Evolutionary conservation across 768 basidiomycete genomes (phyloP), one percentile per base, ranked within the genome.

Genomic region (Leccinum imitatum): DNA sequence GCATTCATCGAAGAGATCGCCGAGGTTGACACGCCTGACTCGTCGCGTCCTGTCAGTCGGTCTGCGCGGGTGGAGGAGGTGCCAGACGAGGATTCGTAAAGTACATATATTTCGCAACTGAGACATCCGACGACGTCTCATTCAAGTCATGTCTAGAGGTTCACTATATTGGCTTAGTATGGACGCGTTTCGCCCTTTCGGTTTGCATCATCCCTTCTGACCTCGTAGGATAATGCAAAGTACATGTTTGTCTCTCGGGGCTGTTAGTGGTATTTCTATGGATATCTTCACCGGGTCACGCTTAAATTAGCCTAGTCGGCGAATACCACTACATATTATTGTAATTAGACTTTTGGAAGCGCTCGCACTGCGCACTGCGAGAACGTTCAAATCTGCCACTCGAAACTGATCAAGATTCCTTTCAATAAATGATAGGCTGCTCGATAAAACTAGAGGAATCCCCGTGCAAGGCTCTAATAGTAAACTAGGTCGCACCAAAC

Each of bases 1-100:
- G 82, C 78, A 23, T 67, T 51, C 15, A 70, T 76, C 67, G 69
- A 78, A 73, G 70, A 77, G 61, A 72, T 72, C n/a, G 67, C 27
- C 5, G 74, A 70, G 0, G 61, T 67, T 17, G 78, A 75, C 6
- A 67, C 76, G 0, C 63, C 66, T 10, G 75, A 69, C 14, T 67
- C 63, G n/a, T 75, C 78, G 11, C 69, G 71, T 47, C 68, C 67
- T 56, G 69, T 61, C 4, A 75, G 75, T 64, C 74, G 76, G 57
- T 69, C 76, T 25, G 79, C 79, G 5, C 75, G 76, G 1, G 75
- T 81, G 17, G 80, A 81, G 64, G 80, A 81, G 59, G 76, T 80
- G 13, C 76, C 76, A 6, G 80, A 81, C 41, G 79, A 80, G 53
- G 71, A 76, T 50, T 67, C 75, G 23, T 74, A 23, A 64, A 30